Evolutionary conservation across 331 rosid species (phyloP).

Genomic region (Quercus tomentella): DNA sequence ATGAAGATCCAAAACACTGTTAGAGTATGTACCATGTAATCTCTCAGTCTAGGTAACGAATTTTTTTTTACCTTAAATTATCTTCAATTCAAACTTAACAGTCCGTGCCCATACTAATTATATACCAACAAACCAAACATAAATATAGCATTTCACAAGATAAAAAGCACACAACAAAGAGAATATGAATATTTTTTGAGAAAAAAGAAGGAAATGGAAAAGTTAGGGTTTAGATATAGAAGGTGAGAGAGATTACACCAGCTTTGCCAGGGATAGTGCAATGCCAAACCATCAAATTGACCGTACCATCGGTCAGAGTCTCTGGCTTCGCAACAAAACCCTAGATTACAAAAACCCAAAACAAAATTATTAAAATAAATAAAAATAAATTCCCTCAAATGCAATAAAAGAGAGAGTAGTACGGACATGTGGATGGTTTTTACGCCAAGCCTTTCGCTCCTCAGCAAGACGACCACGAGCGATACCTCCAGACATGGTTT

Average conservation of each 20-base stretch:
- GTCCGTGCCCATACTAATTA: background rate
- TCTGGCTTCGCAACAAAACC: constrained; percentile 98
- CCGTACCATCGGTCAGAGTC: constrained; percentile 69
- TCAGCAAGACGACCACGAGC: constrained; percentile 85
- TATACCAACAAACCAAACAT: background rate
- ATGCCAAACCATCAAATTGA: constrained; percentile 97
- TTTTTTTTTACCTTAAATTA: background rate
- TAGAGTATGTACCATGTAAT: background rate
- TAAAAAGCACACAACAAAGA: background rate
- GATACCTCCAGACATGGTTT: constrained; percentile 66
- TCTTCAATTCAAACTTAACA: too few relatives aligned
- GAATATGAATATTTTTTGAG: too few relatives aligned
- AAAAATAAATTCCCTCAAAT: background rate
- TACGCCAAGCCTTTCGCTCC: constrained; percentile 80
- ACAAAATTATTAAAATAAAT: background rate
- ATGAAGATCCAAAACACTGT: background rate
- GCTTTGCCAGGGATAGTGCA: constrained; percentile 89
- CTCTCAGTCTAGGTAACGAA: background rate
- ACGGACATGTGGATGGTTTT: constrained; percentile 80
- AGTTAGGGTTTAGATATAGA: background rate
- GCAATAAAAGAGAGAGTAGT: background rate
- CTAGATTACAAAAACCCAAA: constrained; percentile 21
- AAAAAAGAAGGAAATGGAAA: background rate
- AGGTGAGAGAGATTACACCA: constrained; percentile 39
- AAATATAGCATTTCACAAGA: background rate